Base-by-base conservation (phyloP, 345 rosid species). In the Sisymbrium irio region DNA sequence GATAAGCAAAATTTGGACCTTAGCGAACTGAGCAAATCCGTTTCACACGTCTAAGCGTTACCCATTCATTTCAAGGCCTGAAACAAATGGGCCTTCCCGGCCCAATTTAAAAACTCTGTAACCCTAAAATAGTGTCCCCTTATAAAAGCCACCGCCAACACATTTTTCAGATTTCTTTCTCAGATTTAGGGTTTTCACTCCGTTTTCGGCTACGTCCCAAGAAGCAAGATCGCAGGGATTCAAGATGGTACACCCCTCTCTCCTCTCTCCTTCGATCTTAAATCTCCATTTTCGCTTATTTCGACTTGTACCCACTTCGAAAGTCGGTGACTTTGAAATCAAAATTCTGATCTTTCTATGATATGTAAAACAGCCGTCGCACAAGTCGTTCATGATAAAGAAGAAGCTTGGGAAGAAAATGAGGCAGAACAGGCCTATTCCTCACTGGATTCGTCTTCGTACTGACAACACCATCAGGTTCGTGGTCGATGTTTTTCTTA, bases 341-440 rank as follows among this genome's bases (percentile, higher is more conserved):
- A 0, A 59, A 15, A 7, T 47, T 50, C 30, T 33, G 14, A 22
- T 60, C 37, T 1, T 32, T 32, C 49, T 8, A 4, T 30, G 9
- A 17, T 11, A 14, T 73, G 55, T n/a, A 22, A 39, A 41, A 51
- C 78, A 90, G 98, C 98, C 97, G 86, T 87, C 98, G 27, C 97
- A 93, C 85, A 90, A 93, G 78, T 69, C 91, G 2, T 93, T 89
- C 73, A 85, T 19, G 82, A 91, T 78, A 19, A 87, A 87, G 88
- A 87, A 87, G 80, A 87, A 85, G 67, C 65, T 87, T 0, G 91
- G 68, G 40, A 87, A 87, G 85, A 87, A 87, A 80, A 87, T 87
- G 89, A 83, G 92, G 62, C 92, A 87, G 80, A 87, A 87, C 66
- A 78, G 88, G 81, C 92, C 92, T 14, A 85, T 87, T 30, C 89